A percentile compares a stretch with the other conserved stretches of the same genome.
phyloP scores from a whole-genome alignment of 2,329 filamentous ascomycete species.

The Aspergillus transmontanensis region DNA sequence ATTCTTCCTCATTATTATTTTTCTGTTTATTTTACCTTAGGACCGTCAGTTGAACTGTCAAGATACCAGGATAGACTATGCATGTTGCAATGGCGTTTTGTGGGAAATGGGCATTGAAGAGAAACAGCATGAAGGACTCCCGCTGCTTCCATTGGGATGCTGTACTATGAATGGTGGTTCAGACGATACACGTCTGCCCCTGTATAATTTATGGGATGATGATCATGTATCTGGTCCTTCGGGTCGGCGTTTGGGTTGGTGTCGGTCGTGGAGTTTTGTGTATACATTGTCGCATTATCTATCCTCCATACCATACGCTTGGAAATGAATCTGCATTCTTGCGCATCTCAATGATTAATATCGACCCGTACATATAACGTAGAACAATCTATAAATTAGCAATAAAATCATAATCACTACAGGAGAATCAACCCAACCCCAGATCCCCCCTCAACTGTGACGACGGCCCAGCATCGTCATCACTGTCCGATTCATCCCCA shows the following conservation, averaged over 20 bases:
- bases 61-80: slow-evolving; percentile 43
- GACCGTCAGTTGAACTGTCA: slow-evolving; percentile 13
- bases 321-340: neutral
- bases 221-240: neutral
- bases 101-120: slow-evolving; percentile 1
- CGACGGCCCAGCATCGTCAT: slow-evolving; percentile 31
- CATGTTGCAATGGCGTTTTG: slow-evolving; percentile 19
- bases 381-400: neutral
- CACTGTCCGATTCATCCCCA: slow-evolving; percentile 35
- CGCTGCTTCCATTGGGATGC: neutral
- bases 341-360: neutral
- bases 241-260: slow-evolving; percentile 5
- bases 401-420: neutral
- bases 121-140: neutral
- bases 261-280: neutral
- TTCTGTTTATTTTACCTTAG: slow-evolving; percentile 13
- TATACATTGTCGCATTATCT: neutral
- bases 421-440: slow-evolving; percentile 25
- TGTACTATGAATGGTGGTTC: slow-evolving; percentile 6
- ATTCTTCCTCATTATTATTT: slow-evolving; percentile 6
- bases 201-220: slow-evolving; percentile 2
- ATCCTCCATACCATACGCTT: neutral
- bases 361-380: neutral
- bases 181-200: neutral
- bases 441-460: slow-evolving; percentile 35